A percentile compares a stretch with the other conserved stretches of the same genome.
Evolutionary conservation across 2,329 filamentous ascomycete species (phyloP).

Genomic region (Colletotrichum spaethianum): DNA sequence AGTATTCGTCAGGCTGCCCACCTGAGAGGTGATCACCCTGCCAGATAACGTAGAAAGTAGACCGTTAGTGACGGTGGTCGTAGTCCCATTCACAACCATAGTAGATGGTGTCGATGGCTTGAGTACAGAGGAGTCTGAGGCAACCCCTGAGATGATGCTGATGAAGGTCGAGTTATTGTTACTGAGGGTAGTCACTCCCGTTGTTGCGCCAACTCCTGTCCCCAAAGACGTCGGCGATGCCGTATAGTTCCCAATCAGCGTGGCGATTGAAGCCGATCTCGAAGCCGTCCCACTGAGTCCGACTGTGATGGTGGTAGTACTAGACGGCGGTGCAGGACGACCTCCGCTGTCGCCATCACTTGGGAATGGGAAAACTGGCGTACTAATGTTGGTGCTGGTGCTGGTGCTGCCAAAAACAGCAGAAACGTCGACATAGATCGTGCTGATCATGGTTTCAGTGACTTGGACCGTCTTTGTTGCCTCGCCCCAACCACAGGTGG

Average conservation of each 20-base stretch:
- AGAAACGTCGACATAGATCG: conserved; percentile 6
- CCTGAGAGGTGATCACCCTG: neutral
- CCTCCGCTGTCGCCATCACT: conserved; percentile 1
- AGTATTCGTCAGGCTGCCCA: neutral
- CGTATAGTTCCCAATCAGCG: neutral
- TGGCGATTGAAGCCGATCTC: neutral
- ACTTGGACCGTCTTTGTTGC: conserved; percentile 25
- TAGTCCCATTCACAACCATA: neutral
- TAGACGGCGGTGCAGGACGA: conserved; percentile 3
- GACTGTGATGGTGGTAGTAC: neutral
- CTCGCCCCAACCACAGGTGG: conserved; percentile 1
- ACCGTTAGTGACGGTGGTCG: neutral
- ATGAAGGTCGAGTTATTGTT: neutral
- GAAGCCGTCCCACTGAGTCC: neutral
- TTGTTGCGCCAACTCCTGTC: neutral
- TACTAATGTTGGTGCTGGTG: neutral
- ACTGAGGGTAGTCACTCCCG: neutral
- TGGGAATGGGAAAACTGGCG: neutral
- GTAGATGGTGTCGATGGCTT: neutral
- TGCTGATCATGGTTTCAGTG: conserved; percentile 28
- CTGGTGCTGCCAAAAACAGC: neutral
- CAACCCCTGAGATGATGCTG: neutral
- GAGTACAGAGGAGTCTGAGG: neutral
- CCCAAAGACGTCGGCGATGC: neutral
- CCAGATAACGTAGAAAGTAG: neutral